A percentile compares a stretch with the other conserved stretches of the same genome.
Evolutionary conservation across 108 stramenopile genomes (phyloP).

Genomic region (Skeletonema costatum): DNA sequence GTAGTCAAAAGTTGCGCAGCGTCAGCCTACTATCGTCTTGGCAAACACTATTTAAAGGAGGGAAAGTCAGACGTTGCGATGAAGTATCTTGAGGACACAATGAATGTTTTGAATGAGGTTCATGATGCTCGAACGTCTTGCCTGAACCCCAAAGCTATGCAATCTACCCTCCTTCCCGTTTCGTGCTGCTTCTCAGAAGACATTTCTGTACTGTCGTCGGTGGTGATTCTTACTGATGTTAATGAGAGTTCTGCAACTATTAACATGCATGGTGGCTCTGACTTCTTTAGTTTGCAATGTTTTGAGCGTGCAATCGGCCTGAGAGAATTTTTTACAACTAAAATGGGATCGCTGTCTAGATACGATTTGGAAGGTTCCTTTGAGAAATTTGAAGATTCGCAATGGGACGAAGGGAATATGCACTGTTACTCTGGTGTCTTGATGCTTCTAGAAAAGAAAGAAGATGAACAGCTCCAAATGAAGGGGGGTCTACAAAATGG

Average conservation of each 20-base stretch:
- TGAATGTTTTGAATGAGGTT: conserved; percentile 24
- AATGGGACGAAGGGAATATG: conserved; percentile 28
- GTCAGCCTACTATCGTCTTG: conserved; percentile 23
- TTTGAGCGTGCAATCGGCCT: conserved; percentile 44
- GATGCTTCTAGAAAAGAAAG: conserved; percentile 28
- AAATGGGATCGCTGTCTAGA: conserved; percentile 13
- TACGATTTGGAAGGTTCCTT: conserved; percentile 22
- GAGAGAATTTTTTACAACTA: conserved; percentile 20
- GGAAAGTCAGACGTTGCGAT: conserved; percentile 15
- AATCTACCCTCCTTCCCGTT: conserved; percentile 9
- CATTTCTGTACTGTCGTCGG: conserved; percentile 23
- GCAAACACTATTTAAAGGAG: conserved; percentile 15
- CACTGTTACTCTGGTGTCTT: conserved; percentile 32
- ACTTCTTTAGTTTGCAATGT: conserved; percentile 18
- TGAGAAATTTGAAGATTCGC: conserved; percentile 28
- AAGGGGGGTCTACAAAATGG: not conserved
- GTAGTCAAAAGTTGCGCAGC: conserved; percentile 22
- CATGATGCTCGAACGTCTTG: conserved; percentile 7
- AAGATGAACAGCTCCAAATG: not conserved
- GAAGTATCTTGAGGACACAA: conserved; percentile 28
- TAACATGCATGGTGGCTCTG: conserved; percentile 15
- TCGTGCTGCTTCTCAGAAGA: conserved; percentile 35
- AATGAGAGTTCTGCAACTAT: conserved; percentile 31
- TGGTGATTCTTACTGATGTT: conserved; percentile 33
- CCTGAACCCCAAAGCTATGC: conserved; percentile 2